Conservation (phyloP, 257 asterid species). For the Sherardia arvensis region DNA sequence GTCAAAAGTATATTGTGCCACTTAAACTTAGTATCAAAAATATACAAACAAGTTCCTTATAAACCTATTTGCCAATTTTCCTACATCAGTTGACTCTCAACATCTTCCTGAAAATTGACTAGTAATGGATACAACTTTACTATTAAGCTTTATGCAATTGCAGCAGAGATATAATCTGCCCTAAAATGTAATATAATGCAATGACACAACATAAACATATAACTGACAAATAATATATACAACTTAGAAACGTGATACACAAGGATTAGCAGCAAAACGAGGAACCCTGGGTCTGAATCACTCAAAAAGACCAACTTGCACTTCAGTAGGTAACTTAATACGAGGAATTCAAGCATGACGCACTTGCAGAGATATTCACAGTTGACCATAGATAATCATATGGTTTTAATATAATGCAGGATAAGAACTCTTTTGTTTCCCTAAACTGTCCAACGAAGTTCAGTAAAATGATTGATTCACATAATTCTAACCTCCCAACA, state of each 20-base stretch:
- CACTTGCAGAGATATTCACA: not conserved
- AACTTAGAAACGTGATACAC: not conserved
- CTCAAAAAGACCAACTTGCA: not conserved
- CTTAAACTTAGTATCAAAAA: not conserved
- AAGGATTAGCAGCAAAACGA: not conserved
- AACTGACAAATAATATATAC: too few relatives aligned
- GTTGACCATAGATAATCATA: not conserved
- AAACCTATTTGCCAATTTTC: not conserved
- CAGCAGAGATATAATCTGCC: too few relatives aligned
- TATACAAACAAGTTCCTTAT: too few relatives aligned
- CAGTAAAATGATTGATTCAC: not conserved
- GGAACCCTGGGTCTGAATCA: not conserved
- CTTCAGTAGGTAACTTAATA: not conserved
- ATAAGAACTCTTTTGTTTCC: not conserved
- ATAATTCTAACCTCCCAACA: slow-evolving; percentile 55
- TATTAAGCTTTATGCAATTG: not conserved
- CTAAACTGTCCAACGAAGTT: not conserved
- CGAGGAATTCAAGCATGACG: not conserved
- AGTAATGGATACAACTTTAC: not conserved
- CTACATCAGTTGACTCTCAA: not conserved
- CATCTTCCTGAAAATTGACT: not conserved
- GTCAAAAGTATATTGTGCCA: not conserved
- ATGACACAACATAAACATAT: not conserved
- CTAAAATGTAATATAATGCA: not conserved
- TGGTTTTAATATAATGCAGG: not conserved